These are phyloP conservation scores for Globisporangium sylvaticum DNA, from an alignment of 352 stramenopile genomes.

Conservation along the genomic window DNA sequence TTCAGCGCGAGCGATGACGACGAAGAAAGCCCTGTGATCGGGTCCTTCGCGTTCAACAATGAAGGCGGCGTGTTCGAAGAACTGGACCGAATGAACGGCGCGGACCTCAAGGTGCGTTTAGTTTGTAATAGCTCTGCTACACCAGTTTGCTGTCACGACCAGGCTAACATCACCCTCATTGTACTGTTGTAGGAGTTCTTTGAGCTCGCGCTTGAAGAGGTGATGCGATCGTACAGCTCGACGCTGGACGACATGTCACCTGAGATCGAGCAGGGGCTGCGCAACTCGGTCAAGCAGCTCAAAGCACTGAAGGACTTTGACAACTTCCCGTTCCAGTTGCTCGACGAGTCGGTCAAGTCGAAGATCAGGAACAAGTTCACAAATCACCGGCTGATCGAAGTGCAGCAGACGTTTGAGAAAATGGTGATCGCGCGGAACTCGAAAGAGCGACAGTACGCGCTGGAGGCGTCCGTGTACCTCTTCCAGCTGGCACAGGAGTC, in stretches of 20 bases:
- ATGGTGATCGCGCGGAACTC: constrained; percentile 51
- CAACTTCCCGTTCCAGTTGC: constrained; percentile 39
- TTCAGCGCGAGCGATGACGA: constrained; percentile 31
- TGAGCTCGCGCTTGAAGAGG: constrained; percentile 56
- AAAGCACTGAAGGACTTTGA: constrained; percentile 47
- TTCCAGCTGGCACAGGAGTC: constrained; percentile 66
- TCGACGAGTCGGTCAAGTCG: constrained; percentile 37
- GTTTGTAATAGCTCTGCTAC: not conserved
- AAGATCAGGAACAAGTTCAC: constrained; percentile 48
- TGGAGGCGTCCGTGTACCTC: constrained; percentile 53
- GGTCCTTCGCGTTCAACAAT: constrained; percentile 56
- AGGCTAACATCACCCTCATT: too few species aligned
- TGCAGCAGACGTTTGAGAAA: constrained; percentile 65
- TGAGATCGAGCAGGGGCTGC: constrained; percentile 43
- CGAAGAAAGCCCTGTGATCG: constrained; percentile 38
- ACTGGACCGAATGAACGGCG: constrained; percentile 65
- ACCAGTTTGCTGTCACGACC: too few species aligned
- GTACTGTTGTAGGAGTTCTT: constrained; percentile 78
- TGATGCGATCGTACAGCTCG: constrained; percentile 44
- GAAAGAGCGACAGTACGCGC: constrained; percentile 46
- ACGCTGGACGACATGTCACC: constrained; percentile 59
- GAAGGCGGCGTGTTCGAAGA: constrained; percentile 54
- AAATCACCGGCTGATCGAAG: constrained; percentile 56
- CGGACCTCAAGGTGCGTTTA: constrained; percentile 54
- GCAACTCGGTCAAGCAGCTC: constrained; percentile 37